Base-by-base conservation (phyloP, 306 rosid species). In the Parietaria judaica region DNA sequence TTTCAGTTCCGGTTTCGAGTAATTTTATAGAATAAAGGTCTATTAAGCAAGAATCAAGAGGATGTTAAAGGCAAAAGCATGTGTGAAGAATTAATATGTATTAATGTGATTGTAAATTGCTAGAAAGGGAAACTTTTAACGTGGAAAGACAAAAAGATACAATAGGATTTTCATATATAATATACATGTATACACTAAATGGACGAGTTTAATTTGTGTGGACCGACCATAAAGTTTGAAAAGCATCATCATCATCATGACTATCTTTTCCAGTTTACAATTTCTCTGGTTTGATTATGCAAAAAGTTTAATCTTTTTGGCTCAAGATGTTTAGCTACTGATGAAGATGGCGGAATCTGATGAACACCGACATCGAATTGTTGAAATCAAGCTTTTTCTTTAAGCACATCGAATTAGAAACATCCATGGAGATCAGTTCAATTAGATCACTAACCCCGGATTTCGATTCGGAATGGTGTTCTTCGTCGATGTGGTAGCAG, bases 401-500 rank as follows among this genome's bases (percentile, higher is more conserved):
- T 41, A 14, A n/a, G 9, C 49, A 4, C 13, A 14, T 14, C 53
- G 34, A 16, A 56, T 53, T 3, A 36, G 23, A 58, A 36, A n/a
- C 15, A 49, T 48, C 51, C 5, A 65, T 45, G 31, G 16, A 63
- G 2, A 34, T 45, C 46, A 9, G 52, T 56, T 56, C 3, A 12
- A 63, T 14, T 16, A 45, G 67, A 51, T 16, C 13, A 52, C 77
- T 66, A 80, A 87, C 95, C 83, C 82, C 92, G 47, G 77, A 72
- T 1, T 68, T 68, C 11, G 87, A 48, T 67, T 84, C 83, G 31
- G 68, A n/a, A 14, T 80, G 65, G 72, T 87, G 95, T n/a, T 84
- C 79, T 38, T 74, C 73, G 48, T 84, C 89, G 61, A 87, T 63
- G 76, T 87, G 95, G 77, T 67, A 74, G 61, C 85, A 81, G 39